Evolutionary conservation across 495 filamentous ascomycete species (phyloP).

Genomic region (Trichoderma orchidacearum): DNA sequence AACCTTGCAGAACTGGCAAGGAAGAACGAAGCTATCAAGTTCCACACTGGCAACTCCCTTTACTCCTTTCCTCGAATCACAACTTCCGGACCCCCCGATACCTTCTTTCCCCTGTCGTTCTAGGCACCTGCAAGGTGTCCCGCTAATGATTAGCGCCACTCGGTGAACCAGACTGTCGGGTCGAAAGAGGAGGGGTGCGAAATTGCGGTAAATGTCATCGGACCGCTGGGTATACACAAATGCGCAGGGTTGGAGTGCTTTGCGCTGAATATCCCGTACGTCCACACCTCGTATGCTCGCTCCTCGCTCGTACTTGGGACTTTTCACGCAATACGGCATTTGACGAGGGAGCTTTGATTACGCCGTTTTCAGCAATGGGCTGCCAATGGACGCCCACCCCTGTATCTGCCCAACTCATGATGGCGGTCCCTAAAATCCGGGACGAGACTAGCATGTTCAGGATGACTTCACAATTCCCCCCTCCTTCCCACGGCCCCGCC

Average conservation of each 20-base stretch:
- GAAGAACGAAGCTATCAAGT: background rate
- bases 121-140: background rate
- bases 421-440: background rate
- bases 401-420: too few relatives aligned
- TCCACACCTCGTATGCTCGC: too few relatives aligned
- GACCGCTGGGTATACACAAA: background rate
- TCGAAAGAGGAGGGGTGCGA: background rate
- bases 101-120: background rate
- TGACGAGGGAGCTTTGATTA: too few relatives aligned
- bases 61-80: background rate
- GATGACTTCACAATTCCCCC: background rate
- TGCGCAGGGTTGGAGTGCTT: too few relatives aligned
- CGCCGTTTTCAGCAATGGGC: too few relatives aligned
- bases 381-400: too few relatives aligned
- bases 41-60: background rate
- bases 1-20: background rate
- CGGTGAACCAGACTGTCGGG: slow-evolving; percentile 1
- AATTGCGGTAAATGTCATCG: background rate
- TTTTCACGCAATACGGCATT: too few relatives aligned
- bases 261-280: too few relatives aligned
- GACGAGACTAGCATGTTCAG: background rate
- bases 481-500: background rate
- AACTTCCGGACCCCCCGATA: background rate
- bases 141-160: background rate
- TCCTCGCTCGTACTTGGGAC: too few relatives aligned